phyloP scores from a whole-genome alignment of 352 stramenopile genomes.

The Pseudoperonospora humuli region DNA sequence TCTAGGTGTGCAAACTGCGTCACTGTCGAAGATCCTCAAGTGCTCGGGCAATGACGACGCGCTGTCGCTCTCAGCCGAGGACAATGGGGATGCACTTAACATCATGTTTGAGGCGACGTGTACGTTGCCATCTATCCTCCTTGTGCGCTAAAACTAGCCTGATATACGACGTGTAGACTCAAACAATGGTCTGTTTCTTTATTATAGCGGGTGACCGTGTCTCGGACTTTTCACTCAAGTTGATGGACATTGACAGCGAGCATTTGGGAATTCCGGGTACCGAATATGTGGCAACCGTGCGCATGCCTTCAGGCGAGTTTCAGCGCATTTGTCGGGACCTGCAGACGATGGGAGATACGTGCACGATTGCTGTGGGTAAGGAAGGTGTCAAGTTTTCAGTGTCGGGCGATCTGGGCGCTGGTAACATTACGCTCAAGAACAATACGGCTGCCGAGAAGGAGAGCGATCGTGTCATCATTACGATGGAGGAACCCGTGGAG shows the following conservation, averaged over 20 bases:
- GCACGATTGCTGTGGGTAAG: conserved; percentile 93
- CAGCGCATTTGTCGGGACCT: conserved; percentile 98
- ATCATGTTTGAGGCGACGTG: conserved; percentile 97
- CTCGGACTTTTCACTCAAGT: conserved; percentile 97
- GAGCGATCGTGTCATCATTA: conserved; percentile 92
- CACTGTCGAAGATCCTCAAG: conserved; percentile 99
- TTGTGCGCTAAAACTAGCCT: too few species aligned
- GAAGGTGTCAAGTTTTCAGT: conserved; percentile 97
- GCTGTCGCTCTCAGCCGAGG: conserved; percentile 97
- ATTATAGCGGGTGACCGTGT: conserved; percentile 82
- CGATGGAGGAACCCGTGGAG: conserved; percentile 98
- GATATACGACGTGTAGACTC: background rate
- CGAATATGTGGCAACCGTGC: conserved; percentile 94
- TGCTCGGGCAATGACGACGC: conserved; percentile 97
- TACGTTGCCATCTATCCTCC: conserved; percentile 31
- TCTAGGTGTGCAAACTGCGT: conserved; percentile 95
- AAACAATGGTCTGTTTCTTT: conserved; percentile 2
- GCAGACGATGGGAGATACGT: conserved; percentile 97
- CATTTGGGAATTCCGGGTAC: conserved; percentile 98
- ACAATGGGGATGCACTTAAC: conserved; percentile 92
- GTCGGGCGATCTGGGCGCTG: conserved; percentile 93
- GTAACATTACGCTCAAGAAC: conserved; percentile 93
- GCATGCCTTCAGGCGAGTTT: conserved; percentile 96
- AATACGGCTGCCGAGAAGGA: conserved; percentile 84
- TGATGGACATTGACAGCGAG: conserved; percentile 99